Percentiles rank a stretch among this genome's conserved stretches.
phyloP scores from a whole-genome alignment of 164 flowering plant species.

The Piper betle region DNA sequence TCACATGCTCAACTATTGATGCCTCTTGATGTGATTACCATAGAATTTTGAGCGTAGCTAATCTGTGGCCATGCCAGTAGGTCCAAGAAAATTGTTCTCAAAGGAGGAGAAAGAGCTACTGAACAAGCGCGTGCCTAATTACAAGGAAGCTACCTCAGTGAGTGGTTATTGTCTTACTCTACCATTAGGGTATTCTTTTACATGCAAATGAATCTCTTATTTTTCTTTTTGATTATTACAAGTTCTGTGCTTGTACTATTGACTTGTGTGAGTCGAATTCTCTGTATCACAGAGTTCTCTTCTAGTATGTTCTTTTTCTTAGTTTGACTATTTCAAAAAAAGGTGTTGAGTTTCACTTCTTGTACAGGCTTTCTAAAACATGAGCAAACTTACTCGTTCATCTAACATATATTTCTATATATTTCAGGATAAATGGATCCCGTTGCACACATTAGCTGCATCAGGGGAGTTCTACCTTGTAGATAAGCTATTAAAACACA shows the following conservation, averaged over 20 bases:
- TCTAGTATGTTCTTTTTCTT: neutral
- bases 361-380: too few relatives aligned
- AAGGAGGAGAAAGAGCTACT: slow-evolving; percentile 68
- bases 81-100: slow-evolving; percentile 60
- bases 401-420: slow-evolving; percentile 2
- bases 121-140: slow-evolving; percentile 56
- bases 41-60: neutral
- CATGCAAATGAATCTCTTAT: neutral
- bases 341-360: too few relatives aligned
- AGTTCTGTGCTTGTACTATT: neutral
- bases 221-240: neutral
- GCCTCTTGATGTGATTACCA: too few relatives aligned
- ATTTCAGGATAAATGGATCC: slow-evolving; percentile 77
- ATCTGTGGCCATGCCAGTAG: slow-evolving; percentile 8
- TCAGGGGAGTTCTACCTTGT: slow-evolving; percentile 78
- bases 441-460: slow-evolving; percentile 79
- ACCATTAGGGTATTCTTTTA: too few relatives aligned
- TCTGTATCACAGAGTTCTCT: neutral
- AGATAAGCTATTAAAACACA: slow-evolving; percentile 61
- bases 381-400: too few relatives aligned
- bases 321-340: neutral
- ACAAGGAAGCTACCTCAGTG: slow-evolving; percentile 70
- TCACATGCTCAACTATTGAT: too few relatives aligned
- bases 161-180: too few relatives aligned
- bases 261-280: neutral